These are phyloP conservation scores for Penicillium paneum DNA, from an alignment of 2,329 filamentous ascomycete species.

Conservation along the genomic window DNA sequence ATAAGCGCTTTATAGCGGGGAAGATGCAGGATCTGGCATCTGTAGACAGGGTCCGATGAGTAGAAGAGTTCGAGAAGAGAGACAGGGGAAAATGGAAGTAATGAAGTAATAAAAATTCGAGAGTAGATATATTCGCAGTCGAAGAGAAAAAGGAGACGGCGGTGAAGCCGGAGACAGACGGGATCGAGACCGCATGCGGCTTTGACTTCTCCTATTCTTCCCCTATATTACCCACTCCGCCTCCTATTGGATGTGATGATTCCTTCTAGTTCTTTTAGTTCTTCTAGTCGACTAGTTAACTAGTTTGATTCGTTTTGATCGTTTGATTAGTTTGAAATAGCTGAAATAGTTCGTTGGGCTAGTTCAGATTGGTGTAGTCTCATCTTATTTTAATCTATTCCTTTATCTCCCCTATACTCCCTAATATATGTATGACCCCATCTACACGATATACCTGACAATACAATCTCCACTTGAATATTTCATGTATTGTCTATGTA, in stretches of 20 bases:
- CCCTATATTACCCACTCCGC: not conserved
- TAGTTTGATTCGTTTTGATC: not conserved
- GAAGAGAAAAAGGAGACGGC: constrained; percentile 12
- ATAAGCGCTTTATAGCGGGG: constrained; percentile 5
- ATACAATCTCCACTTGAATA: not conserved
- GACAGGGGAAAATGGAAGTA: not conserved
- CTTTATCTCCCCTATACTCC: not conserved
- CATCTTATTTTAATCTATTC: not conserved
- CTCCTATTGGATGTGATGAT: not conserved
- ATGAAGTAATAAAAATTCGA: not conserved
- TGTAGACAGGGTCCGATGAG: not conserved
- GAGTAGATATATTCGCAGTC: not conserved
- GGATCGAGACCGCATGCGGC: constrained; percentile 19
- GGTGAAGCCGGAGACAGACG: constrained; percentile 19
- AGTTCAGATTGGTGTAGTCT: not conserved
- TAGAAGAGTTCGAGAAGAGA: not conserved
- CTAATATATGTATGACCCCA: not conserved
- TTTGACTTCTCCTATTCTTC: not conserved
- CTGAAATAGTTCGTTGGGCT: not conserved
- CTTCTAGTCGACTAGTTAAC: not conserved
- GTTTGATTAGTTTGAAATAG: not conserved
- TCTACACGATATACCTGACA: not conserved
- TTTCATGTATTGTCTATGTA: too few species aligned
- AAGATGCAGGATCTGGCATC: not conserved
- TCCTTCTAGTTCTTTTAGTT: not conserved